Conservation (phyloP, 257 asterid species). For the Lithospermum erythrorhizon region DNA sequence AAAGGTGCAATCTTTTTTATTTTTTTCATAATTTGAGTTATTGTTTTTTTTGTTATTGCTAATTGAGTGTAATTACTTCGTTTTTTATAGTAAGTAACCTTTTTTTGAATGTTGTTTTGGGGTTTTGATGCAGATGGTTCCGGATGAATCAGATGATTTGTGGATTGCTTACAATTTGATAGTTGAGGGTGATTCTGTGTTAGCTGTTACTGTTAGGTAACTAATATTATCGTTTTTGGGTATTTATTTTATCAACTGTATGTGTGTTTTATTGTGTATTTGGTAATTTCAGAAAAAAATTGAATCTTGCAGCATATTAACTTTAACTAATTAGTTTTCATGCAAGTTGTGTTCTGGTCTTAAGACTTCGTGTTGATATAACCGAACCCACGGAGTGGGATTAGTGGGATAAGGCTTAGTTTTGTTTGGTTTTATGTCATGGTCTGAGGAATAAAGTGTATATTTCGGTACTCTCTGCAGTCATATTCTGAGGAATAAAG, state of each 20-base stretch:
- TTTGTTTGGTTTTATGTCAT: no score
- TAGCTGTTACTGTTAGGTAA: slow-evolving; percentile 72
- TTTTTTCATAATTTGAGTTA: neutral
- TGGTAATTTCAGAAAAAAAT: neutral
- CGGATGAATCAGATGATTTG: slow-evolving; percentile 90
- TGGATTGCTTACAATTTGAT: slow-evolving; percentile 85
- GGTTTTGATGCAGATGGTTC: slow-evolving; percentile 45
- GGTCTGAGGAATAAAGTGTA: no score
- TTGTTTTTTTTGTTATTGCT: neutral
- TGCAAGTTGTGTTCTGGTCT: no score
- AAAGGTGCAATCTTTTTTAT: slow-evolving; percentile 33
- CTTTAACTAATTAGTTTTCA: no score
- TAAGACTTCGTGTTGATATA: no score
- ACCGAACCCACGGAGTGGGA: no score
- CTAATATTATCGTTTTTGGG: neutral
- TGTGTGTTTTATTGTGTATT: neutral
- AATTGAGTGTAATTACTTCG: neutral
- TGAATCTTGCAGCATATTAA: neutral
- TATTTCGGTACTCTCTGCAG: no score
- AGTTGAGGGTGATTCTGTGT: slow-evolving; percentile 56
- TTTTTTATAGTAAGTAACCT: neutral
- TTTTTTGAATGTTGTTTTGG: slow-evolving; percentile 6
- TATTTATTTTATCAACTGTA: neutral
- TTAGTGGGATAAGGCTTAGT: no score
- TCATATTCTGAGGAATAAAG: no score